Evolutionary conservation across 2,329 filamentous ascomycete genomes (phyloP).

Genomic region (Colletotrichum lindemuthianum): DNA sequence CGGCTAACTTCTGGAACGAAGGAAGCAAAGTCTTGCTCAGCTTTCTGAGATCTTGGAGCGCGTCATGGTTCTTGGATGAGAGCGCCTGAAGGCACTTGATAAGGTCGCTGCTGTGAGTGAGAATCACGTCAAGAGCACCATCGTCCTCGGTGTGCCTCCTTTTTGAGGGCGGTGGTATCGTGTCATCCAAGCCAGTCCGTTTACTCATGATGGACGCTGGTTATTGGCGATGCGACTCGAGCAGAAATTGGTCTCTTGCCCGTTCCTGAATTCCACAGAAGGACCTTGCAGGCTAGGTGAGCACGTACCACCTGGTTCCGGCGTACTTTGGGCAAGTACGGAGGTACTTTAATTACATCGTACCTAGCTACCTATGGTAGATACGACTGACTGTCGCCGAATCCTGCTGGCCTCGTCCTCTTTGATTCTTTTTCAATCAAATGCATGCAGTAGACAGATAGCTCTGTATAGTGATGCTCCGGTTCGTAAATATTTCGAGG

Average conservation of each 20-base stretch:
- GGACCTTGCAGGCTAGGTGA: no score
- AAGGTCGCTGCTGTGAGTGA: constrained; percentile 51
- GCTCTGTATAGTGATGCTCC: neutral
- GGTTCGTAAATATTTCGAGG: neutral
- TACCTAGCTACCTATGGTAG: no score
- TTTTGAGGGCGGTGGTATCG: constrained; percentile 31
- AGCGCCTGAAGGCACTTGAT: constrained; percentile 50
- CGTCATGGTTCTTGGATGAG: constrained; percentile 14
- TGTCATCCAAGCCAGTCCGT: constrained; percentile 21
- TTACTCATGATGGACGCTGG: constrained; percentile 24
- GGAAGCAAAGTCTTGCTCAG: constrained; percentile 43
- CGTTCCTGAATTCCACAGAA: neutral
- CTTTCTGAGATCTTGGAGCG: constrained; percentile 19
- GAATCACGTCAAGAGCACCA: constrained; percentile 43
- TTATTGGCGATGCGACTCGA: neutral
- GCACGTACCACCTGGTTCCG: no score
- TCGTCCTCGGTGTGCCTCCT: constrained; percentile 29
- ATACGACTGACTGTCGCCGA: no score
- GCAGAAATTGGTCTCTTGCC: neutral
- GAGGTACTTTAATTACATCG: no score
- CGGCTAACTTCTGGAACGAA: constrained; percentile 39
- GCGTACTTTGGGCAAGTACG: no score
- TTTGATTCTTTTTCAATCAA: no score
- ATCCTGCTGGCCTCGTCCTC: no score
- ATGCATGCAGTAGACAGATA: no score